Evolutionary conservation across 2,329 filamentous ascomycete genomes (phyloP).

Genomic region (Stachybotrys chlorohalonatus): DNA sequence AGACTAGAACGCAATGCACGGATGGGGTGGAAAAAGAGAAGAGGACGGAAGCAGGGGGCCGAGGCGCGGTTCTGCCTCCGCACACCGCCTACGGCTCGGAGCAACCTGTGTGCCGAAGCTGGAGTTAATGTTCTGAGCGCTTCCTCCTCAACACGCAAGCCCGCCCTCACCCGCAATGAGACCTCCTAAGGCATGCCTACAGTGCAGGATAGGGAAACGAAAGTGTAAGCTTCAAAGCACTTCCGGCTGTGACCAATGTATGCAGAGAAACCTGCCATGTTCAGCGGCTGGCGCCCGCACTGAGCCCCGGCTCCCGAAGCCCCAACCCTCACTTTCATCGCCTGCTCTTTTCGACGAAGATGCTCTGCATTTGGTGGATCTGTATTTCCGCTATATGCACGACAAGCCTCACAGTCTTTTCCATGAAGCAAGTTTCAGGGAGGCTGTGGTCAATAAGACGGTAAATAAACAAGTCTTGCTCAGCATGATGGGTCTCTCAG

Average conservation of each 20-base stretch:
- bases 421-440: conserved; percentile 9
- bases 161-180: conserved; percentile 5
- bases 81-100: no score
- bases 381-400: conserved; percentile 12
- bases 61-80: no score
- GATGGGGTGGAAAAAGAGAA: no score
- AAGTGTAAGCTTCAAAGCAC: conserved; percentile 6
- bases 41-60: no score
- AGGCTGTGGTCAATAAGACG: conserved; percentile 4
- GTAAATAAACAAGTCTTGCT: conserved; percentile 8
- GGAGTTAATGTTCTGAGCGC: no score
- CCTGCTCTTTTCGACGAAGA: conserved; percentile 1
- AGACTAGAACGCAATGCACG: no score
- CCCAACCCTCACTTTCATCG: fast-evolving
- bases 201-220: conserved; percentile 10
- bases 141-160: background rate
- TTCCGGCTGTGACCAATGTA: conserved; percentile 7
- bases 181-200: conserved; percentile 9
- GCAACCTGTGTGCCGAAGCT: no score
- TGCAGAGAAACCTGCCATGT: conserved; percentile 7
- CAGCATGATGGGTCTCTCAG: conserved; percentile 11
- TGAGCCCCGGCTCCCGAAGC: background rate
- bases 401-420: conserved; percentile 13
- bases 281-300: background rate
- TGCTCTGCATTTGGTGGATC: conserved; percentile 5